Evolutionary conservation across 2,329 filamentous ascomycete genomes (phyloP).

Genomic region (Calonectria hawksworthii): DNA sequence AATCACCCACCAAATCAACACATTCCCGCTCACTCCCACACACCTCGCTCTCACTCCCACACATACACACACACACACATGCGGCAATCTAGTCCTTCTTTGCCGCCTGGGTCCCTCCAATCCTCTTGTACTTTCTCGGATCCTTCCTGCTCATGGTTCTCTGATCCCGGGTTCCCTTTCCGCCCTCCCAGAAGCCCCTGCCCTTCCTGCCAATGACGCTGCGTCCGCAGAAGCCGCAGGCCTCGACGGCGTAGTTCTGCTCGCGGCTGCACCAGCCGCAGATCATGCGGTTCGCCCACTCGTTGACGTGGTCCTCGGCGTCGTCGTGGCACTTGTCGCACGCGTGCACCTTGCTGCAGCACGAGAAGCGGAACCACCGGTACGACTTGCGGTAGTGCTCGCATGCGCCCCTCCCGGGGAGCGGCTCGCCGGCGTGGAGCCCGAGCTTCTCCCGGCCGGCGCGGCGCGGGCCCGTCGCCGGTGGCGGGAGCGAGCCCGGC

Average conservation of each 20-base stretch:
- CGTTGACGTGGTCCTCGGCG: conserved; percentile 78
- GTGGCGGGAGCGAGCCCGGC: conserved; percentile 60
- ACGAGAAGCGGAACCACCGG: conserved; percentile 76
- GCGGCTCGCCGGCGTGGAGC: conserved; percentile 68
- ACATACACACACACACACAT: neutral
- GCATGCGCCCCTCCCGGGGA: conserved; percentile 68
- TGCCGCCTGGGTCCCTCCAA: conserved; percentile 54
- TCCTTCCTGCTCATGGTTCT: conserved; percentile 82
- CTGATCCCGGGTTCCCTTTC: conserved; percentile 83
- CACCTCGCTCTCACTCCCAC: neutral
- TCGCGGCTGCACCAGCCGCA: conserved; percentile 86
- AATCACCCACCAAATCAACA: conserved; percentile 1
- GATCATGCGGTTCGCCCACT: conserved; percentile 88
- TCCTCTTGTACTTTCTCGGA: conserved; percentile 78
- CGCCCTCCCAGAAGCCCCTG: conserved; percentile 87
- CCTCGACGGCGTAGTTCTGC: conserved; percentile 83
- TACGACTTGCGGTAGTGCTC: conserved; percentile 71
- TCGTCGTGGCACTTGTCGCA: conserved; percentile 83
- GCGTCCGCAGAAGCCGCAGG: conserved; percentile 80
- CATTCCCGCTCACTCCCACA: neutral
- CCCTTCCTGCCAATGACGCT: conserved; percentile 76
- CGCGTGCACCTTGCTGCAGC: conserved; percentile 70
- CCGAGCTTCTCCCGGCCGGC: conserved; percentile 66
- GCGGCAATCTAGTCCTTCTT: conserved; percentile 29
- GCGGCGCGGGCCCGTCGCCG: conserved; percentile 57